Base-by-base conservation (phyloP, 305 asterid genomes). In the Petunia hybrid region DNA sequence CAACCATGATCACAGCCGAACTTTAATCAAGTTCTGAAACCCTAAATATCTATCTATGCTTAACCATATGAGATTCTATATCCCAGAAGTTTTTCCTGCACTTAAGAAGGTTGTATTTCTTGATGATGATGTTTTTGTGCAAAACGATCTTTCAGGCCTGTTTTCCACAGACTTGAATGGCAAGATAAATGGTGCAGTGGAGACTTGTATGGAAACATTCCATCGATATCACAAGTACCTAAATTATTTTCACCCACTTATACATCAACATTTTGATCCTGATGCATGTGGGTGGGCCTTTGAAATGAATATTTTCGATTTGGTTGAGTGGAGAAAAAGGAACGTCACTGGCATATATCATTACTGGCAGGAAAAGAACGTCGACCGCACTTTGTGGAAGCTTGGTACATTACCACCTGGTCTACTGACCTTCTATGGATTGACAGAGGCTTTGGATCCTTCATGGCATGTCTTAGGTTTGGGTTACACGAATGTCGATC, bases 191-290 rank as follows among this genome's bases (percentile, higher is more conserved):
- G 89, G 89, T 38, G 89, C 98, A 1, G 98, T 94, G 3, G 97
- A 94, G 85, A 94, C 98, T 35, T 94, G 96, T 87, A 92, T 91
- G 97, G 96, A 94, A 84, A 94, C 94, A 64, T 94, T 94, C 76
- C 98, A 94, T 56, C 85, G 96, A 80, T 94, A 90, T 89, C 97
- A 91, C 85, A 91, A 94, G 89, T 92, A 92, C 84, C 85, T 92
- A 79, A 94, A 94, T 84, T 94, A 87, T 84, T 91, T 97, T n/a
- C 98, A 92, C 85, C 98, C 98, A 7, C 90, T 92, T 42, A 94
- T 94, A 16, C 96, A 90, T n/a, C 89, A 86, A 71, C 96, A 94
- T 86, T 94, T 94, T 45, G 96, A 94, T 67, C 96, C 96, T 0
- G 97, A 93, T 80, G 97, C 97, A 9, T 93, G 97, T 61, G 95